Conservation (phyloP, 148 eudicot species). For the Tetragonia tetragonoides region DNA sequence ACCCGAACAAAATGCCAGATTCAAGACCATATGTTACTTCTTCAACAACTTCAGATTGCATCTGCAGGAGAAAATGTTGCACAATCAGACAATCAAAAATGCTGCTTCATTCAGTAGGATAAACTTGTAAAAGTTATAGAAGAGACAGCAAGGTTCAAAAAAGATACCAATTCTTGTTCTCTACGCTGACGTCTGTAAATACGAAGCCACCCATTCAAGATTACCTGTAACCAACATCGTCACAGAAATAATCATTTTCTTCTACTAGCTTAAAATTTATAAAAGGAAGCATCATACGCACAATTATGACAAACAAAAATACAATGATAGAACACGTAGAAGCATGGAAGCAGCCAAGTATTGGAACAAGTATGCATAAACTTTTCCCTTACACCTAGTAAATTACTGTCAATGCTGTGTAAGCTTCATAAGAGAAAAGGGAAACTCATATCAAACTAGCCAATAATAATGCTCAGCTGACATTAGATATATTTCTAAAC, state of each 20-base stretch:
- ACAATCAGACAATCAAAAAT: conserved; percentile 6
- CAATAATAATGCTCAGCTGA: neutral
- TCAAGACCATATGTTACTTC: conserved; percentile 93
- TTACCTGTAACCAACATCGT: conserved; percentile 42
- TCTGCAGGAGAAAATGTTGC: conserved; percentile 41
- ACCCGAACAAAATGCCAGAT: conserved; percentile 99
- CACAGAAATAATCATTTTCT: neutral
- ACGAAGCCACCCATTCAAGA: conserved; percentile 95
- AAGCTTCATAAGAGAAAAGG: neutral
- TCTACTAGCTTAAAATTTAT: neutral
- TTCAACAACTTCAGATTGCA: conserved; percentile 96
- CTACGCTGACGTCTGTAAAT: conserved; percentile 83
- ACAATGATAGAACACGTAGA: neutral
- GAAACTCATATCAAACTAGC: neutral
- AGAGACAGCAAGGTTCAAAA: conserved; percentile 9
- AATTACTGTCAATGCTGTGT: neutral
- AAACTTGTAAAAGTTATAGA: neutral
- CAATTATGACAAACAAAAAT: neutral
- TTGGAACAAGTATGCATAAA: neutral
- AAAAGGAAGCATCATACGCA: neutral
- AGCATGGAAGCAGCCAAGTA: neutral
- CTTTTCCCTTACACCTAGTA: neutral
- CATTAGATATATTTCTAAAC: neutral
- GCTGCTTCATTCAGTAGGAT: neutral
- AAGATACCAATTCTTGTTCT: conserved; percentile 90